These are phyloP conservation scores for Fusarium pseudoanthophilum DNA, from an alignment of 2,329 filamentous ascomycete genomes.

Conservation along the genomic window DNA sequence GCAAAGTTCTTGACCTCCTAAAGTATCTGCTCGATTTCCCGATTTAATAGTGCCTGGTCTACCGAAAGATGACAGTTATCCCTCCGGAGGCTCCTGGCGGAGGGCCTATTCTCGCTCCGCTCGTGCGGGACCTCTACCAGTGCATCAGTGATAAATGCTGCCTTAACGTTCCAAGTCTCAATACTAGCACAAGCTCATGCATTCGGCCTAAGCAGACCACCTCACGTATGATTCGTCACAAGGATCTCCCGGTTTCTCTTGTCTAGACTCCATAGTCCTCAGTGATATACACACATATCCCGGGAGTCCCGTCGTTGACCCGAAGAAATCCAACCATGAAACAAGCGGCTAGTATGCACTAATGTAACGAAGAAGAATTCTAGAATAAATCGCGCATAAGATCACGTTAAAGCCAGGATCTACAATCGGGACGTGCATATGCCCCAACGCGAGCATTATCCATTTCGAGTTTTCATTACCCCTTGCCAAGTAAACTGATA, in stretches of 20 bases:
- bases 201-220: background rate
- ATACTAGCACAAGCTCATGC: accelerated
- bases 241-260: background rate
- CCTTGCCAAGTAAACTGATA: constrained; percentile 1
- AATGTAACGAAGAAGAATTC: constrained; percentile 5
- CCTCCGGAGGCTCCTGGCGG: background rate
- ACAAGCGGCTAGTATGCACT: background rate
- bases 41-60: background rate
- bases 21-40: background rate
- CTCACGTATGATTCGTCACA: background rate
- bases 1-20: accelerated
- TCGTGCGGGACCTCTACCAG: too few relatives aligned
- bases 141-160: too few relatives aligned
- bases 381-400: constrained; percentile 36
- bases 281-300: background rate
- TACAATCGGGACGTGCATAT: constrained; percentile 17
- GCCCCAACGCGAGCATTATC: background rate
- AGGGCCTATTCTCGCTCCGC: background rate
- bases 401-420: background rate
- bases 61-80: background rate
- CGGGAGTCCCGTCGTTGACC: background rate
- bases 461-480: background rate
- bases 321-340: background rate
- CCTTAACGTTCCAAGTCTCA: accelerated
- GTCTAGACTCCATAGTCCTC: background rate